These are phyloP conservation scores for Xylariomycetidae sp. DNA, from an alignment of 2,329 filamentous ascomycete genomes.

Conservation along the genomic window DNA sequence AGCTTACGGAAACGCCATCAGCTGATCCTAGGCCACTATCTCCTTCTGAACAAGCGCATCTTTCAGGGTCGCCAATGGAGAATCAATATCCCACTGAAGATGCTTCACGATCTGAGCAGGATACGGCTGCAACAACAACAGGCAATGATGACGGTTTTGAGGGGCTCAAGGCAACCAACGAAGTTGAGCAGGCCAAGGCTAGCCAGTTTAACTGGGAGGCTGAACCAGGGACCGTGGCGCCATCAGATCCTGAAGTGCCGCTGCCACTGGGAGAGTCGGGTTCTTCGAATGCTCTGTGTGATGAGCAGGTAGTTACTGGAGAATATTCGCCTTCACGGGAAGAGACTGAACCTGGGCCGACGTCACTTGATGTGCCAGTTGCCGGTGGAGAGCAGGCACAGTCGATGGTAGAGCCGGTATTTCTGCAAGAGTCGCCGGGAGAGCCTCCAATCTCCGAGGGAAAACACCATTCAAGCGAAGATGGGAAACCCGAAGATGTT, in stretches of 20 bases:
- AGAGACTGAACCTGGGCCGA: too few relatives aligned
- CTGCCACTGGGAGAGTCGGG: too few relatives aligned
- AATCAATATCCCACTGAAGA: constrained; percentile 14
- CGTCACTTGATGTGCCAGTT: too few relatives aligned
- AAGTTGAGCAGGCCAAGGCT: too few relatives aligned
- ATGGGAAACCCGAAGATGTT: constrained; percentile 3
- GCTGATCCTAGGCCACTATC: constrained; percentile 7
- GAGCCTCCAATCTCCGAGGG: constrained; percentile 1
- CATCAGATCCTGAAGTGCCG: constrained; percentile 3
- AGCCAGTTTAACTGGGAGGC: not conserved
- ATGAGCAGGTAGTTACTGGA: too few relatives aligned
- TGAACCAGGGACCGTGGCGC: not conserved
- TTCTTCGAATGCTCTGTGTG: too few relatives aligned
- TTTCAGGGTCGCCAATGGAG: constrained; percentile 8
- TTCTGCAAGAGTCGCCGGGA: not conserved
- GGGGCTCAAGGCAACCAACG: too few relatives aligned
- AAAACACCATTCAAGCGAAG: constrained; percentile 1
- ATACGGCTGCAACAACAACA: too few relatives aligned
- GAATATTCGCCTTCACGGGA: too few relatives aligned
- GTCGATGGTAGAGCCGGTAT: not conserved
- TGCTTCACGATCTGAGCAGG: too few relatives aligned
- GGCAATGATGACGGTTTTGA: too few relatives aligned
- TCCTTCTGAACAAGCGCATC: constrained; percentile 9
- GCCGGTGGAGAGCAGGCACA: not conserved
- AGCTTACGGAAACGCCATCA: constrained; percentile 4